Percentiles rank a stretch among this genome's conserved stretches.
These are phyloP conservation scores for Trichophyton verrucosum DNA, from an alignment of 2,329 filamentous ascomycete genomes.

Conservation along the genomic window DNA sequence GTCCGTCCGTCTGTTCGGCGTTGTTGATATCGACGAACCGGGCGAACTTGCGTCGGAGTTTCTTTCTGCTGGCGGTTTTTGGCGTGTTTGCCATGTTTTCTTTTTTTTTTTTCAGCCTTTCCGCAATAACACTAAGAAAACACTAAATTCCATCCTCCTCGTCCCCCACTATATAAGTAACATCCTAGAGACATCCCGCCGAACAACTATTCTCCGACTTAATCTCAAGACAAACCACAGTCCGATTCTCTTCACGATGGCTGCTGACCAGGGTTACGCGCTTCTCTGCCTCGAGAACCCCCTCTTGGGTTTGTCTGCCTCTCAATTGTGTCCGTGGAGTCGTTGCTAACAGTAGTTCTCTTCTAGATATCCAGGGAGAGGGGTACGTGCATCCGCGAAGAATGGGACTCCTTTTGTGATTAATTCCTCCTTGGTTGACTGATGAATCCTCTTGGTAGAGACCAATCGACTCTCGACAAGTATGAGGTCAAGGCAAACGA, in stretches of 20 bases:
- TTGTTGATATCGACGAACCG: not conserved
- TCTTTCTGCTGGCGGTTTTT: not conserved
- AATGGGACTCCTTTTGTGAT: conserved; percentile 1
- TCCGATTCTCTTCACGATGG: conserved; percentile 43
- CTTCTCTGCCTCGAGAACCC: conserved; percentile 95
- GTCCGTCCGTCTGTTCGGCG: not conserved
- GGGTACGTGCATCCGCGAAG: conserved; percentile 37
- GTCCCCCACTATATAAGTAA: not conserved
- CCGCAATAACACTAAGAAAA: not conserved
- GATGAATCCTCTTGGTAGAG: conserved; percentile 39
- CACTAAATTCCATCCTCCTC: not conserved
- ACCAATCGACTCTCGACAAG: conserved; percentile 76
- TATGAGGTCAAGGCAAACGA: conserved; percentile 93
- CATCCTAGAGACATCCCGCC: not conserved
- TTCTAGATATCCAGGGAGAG: conserved; percentile 72
- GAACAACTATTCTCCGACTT: conserved; percentile 4
- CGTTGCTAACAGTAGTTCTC: conserved; percentile 15
- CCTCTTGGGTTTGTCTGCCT: conserved; percentile 59
- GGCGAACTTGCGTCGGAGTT: not conserved
- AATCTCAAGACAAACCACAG: conserved; percentile 7
- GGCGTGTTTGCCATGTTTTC: not conserved
- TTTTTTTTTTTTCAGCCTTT: not conserved
- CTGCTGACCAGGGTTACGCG: conserved; percentile 64
- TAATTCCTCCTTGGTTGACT: conserved; percentile 7
- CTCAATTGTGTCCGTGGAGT: not conserved